A percentile compares a stretch with the other conserved stretches of the same genome.
Evolutionary conservation across 306 rosid genomes (phyloP).

Genomic region (Rosa multiflora): DNA sequence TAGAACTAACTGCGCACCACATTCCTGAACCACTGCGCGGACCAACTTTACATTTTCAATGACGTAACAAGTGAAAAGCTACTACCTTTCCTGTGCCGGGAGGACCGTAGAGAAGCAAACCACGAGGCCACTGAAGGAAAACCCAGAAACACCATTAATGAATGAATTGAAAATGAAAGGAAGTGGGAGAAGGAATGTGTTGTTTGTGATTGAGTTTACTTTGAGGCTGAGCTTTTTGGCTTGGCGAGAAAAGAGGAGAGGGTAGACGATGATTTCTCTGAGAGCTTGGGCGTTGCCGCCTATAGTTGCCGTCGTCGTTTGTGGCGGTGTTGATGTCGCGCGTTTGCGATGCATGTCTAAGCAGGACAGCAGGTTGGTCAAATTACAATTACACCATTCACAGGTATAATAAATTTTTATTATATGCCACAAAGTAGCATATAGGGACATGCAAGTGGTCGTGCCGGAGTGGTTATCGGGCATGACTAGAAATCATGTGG

Average conservation of each 20-base stretch:
- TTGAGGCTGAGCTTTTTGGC: constrained; percentile 64
- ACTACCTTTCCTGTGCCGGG: constrained; percentile 94
- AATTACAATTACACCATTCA: too few species aligned
- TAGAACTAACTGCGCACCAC: constrained; percentile 66
- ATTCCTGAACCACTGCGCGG: constrained; percentile 77
- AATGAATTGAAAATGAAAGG: too few species aligned
- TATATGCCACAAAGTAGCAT: too few species aligned
- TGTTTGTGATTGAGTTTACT: not conserved
- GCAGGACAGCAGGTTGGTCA: too few species aligned
- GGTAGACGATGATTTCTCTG: constrained; percentile 63
- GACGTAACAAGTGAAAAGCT: not conserved
- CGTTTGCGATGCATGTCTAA: not conserved
- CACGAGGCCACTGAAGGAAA: constrained; percentile 54
- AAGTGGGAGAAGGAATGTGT: too few species aligned
- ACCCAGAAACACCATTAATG: too few species aligned
- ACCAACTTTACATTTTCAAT: constrained; percentile 38
- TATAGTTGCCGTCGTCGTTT: constrained; percentile 25
- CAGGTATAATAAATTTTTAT: too few species aligned
- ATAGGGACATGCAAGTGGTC: not conserved
- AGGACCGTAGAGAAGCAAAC: constrained; percentile 84
- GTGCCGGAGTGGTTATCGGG: constrained; percentile 13
- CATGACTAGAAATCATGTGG: constrained; percentile 8
- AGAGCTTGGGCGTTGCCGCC: constrained; percentile 77
- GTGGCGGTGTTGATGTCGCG: too few species aligned
- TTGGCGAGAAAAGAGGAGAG: too few species aligned